Evolutionary conservation across 305 asterid genomes (phyloP), one percentile per base, ranked within the genome.

Genomic region (Monarda citriodora): DNA sequence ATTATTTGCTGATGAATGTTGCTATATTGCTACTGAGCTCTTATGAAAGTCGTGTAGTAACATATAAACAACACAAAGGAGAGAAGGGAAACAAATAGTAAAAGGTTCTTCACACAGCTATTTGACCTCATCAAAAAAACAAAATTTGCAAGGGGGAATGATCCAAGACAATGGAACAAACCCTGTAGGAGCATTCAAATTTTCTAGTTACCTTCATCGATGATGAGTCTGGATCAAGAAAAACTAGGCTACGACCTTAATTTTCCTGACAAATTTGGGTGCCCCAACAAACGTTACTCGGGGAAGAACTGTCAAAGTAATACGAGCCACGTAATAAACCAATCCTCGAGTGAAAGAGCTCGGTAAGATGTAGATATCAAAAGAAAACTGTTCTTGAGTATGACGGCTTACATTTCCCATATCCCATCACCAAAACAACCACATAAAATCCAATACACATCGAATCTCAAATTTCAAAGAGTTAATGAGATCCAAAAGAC

Each of bases 401-500:
- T 17, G 52, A 31, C 9, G 12, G n/a, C 18, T 34, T 21, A n/a
- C 23, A 51, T 20, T 11, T 34, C 40, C 60, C 11, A 23, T 25
- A 10, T 53, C 36, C 26, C 59, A 65, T 9, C 11, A 38, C 12
- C 59, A 46, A 38, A 40, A 58, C 23, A 4, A 31, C 17, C 34
- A 50, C 55, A 36, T 32, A 42, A 40, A 32, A 51, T 15, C 20
- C 5, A 25, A 22, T 12, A 47, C 11, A 12, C 18, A 5, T 20
- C 10, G 53, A 59, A 59, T 25, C 53, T 45, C 29, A 29, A 49
- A 41, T 17, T 21, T 42, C 38, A 22, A 42, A 40, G 5, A 46
- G 58, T 56, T 7, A 17, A 31, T 42, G 21, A 51, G 31, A 41
- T 7, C 40, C 22, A 65, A 26, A 38, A 64, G 23, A 60, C n/a